Evolutionary conservation across 805 yeast species (phyloP), one percentile per base, ranked within the genome.

Genomic region (Sungouiella thailandica): DNA sequence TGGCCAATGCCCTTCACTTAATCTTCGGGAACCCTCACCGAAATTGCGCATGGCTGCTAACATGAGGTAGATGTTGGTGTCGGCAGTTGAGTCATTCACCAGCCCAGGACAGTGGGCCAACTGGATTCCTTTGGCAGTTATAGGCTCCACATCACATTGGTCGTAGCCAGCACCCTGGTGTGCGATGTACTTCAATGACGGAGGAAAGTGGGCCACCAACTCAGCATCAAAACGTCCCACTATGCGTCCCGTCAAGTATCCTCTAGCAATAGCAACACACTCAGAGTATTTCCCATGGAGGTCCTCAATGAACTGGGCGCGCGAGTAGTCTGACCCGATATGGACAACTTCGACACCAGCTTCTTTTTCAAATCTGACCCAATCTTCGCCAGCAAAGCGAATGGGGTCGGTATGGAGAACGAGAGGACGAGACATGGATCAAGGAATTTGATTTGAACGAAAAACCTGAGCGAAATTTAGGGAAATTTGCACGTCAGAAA

Each of bases 101-200:
- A 75, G 57, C 5, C 63, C 60, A 4, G 79, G 80, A 16, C 76
- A 76, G 49, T 77, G 72, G 2, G 78, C 63, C 13, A 74, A 44
- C 47, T 69, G 75, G 29, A 76, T 66, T 4, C 63, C 65, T 24
- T 60, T 44, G 5, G 45, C 46, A 11, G 65, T 61, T 41, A 70
- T 60, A 34, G 63, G 65, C 7, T 51, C 46, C 12, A 70, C 65
- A 39, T 73, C 75, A 24, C 74, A 57, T 40, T 64, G 65, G 46
- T 76, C 80, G 50, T 75, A 77, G 13, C 83, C 83, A 1, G 81
- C 81, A 32, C 81, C 78, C 46, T 60, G 62, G 47, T 72, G 70
- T 38, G 70, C 58, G 25, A 74, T 59, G 14, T 59, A 65, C 46
- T 70, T 65, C 28, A 74, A 44, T 7, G 62, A 34, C 1, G 61